These are phyloP conservation scores for Aspergillus japonicus DNA, from an alignment of 2,329 filamentous ascomycete genomes.

Conservation along the genomic window DNA sequence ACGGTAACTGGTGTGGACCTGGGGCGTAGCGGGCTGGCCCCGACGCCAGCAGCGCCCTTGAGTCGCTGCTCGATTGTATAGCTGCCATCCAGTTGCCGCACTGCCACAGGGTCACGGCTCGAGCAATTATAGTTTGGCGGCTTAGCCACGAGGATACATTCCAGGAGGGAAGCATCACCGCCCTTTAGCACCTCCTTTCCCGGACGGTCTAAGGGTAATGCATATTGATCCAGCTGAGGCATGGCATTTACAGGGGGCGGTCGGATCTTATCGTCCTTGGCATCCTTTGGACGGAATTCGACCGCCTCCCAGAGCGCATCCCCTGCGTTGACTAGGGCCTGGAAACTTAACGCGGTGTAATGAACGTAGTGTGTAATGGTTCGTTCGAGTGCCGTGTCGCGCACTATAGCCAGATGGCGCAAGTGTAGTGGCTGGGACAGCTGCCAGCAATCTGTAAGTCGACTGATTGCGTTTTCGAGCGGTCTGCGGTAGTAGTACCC, in stretches of 20 bases:
- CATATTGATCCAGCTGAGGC: constrained; percentile 47
- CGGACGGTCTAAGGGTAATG: constrained; percentile 42
- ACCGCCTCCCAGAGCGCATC: constrained; percentile 57
- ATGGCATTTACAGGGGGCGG: constrained; percentile 33
- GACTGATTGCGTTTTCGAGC: constrained; percentile 52
- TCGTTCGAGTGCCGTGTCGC: constrained; percentile 51
- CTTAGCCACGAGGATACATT: constrained; percentile 35
- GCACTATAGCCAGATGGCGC: constrained; percentile 56
- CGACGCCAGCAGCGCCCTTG: constrained; percentile 5
- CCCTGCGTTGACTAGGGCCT: constrained; percentile 52
- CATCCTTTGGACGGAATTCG: constrained; percentile 33
- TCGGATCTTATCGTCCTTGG: constrained; percentile 28
- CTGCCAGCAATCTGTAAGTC: constrained; percentile 57
- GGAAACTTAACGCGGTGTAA: constrained; percentile 54
- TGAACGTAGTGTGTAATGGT: constrained; percentile 55
- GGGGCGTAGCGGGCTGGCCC: constrained; percentile 12
- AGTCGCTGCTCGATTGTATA: constrained; percentile 14
- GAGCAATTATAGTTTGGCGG: constrained; percentile 36
- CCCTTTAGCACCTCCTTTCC: constrained; percentile 39
- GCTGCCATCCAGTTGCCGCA: constrained; percentile 29
- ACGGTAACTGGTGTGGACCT: constrained; percentile 17
- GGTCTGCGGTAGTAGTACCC: constrained; percentile 56
- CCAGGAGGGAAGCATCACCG: constrained; percentile 45
- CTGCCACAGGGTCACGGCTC: constrained; percentile 34
- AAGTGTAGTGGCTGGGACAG: constrained; percentile 59